These are phyloP conservation scores for Magnusiomyces suaveolens DNA, from an alignment of 1,139 yeast species.

Conservation along the genomic window DNA sequence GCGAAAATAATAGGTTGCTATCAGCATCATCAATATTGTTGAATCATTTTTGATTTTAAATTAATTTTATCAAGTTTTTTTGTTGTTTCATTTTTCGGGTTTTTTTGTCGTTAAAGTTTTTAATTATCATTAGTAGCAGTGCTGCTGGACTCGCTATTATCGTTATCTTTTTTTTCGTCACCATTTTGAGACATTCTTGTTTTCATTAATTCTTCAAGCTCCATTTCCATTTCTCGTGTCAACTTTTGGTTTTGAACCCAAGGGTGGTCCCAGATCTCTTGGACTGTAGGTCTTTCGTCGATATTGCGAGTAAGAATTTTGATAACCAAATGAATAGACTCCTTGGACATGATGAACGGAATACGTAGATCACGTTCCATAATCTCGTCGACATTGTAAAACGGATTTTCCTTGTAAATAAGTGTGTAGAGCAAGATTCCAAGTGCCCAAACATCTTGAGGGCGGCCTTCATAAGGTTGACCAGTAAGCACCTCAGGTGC, in stretches of 20 bases:
- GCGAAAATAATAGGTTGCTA: too few relatives aligned
- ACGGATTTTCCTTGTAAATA: slow-evolving; percentile 90
- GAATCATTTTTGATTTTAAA: too few relatives aligned
- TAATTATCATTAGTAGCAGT: too few relatives aligned
- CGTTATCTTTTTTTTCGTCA: not conserved
- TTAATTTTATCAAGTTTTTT: too few relatives aligned
- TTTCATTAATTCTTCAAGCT: not conserved
- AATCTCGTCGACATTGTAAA: slow-evolving; percentile 88
- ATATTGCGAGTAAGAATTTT: slow-evolving; percentile 58
- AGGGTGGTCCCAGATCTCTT: slow-evolving; percentile 53
- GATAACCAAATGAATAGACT: slow-evolving; percentile 46
- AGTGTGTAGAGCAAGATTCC: slow-evolving; percentile 84
- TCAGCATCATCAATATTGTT: too few relatives aligned
- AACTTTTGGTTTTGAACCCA: slow-evolving; percentile 43
- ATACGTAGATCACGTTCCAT: slow-evolving; percentile 77
- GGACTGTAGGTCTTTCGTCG: slow-evolving; percentile 58
- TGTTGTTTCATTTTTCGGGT: too few relatives aligned
- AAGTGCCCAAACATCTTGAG: slow-evolving; percentile 95
- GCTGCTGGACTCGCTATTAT: too few relatives aligned
- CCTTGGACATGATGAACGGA: slow-evolving; percentile 52
- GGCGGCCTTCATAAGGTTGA: slow-evolving; percentile 77
- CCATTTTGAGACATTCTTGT: not conserved
- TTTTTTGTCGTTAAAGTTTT: too few relatives aligned
- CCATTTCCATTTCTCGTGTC: not conserved
- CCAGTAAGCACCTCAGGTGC: slow-evolving; percentile 93